Conservation (phyloP, 176 grass and related monocot genomes). For the maize (Zea mays) region DNA sequence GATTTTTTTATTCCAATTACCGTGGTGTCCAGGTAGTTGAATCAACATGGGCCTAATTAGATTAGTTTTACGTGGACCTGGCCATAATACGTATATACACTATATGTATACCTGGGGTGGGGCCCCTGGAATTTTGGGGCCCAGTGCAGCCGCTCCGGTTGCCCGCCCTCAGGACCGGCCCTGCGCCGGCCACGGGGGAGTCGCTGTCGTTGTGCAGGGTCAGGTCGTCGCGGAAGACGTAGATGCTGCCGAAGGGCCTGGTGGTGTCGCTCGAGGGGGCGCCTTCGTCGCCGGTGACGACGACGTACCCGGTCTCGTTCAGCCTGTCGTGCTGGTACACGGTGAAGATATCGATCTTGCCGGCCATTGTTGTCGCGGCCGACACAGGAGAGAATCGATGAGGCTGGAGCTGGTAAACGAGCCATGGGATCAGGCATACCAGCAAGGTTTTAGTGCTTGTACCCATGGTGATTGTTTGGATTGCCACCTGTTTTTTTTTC, state of each 20-base stretch:
- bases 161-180: too few relatives aligned
- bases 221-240: constrained; percentile 69
- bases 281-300: constrained; percentile 58
- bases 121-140: too few relatives aligned
- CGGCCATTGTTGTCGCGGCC: background rate
- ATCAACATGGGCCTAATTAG: too few relatives aligned
- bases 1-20: too few relatives aligned
- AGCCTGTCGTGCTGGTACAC: constrained; percentile 79
- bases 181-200: constrained; percentile 52
- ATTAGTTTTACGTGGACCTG: too few relatives aligned
- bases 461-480: constrained; percentile 3
- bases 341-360: constrained; percentile 52
- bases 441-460: background rate
- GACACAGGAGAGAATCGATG: background rate
- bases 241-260: constrained; percentile 68
- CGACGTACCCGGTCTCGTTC: constrained; percentile 70
- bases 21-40: too few relatives aligned
- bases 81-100: too few relatives aligned
- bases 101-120: too few relatives aligned
- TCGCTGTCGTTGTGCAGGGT: constrained; percentile 36
- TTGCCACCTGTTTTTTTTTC: background rate
- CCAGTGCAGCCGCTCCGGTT: too few relatives aligned
- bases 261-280: constrained; percentile 55
- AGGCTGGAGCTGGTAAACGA: background rate
- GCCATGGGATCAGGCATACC: background rate